These are phyloP conservation scores for Candida quercuum DNA, from an alignment of 805 yeast genomes.

Conservation along the genomic window DNA sequence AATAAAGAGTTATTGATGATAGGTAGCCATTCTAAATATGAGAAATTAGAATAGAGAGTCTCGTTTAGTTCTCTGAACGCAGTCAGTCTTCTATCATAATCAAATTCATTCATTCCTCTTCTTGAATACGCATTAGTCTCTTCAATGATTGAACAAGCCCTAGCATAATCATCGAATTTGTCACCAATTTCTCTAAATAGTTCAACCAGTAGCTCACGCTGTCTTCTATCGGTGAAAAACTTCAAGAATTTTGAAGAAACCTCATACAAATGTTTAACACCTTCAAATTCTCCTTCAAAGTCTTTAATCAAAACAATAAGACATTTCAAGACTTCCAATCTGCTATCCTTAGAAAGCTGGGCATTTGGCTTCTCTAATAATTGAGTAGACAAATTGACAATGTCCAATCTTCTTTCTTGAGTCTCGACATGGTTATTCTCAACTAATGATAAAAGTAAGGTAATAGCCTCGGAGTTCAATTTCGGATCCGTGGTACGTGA, in stretches of 20 bases:
- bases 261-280: conserved; percentile 43
- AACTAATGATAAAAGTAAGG: conserved; percentile 44
- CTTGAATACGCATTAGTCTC: conserved; percentile 68
- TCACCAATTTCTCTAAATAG: conserved; percentile 57
- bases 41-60: conserved; percentile 34
- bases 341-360: conserved; percentile 46
- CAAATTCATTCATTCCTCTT: conserved; percentile 64
- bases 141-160: conserved; percentile 46
- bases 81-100: conserved; percentile 67
- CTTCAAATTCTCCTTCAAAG: conserved; percentile 47
- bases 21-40: conserved; percentile 72
- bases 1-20: conserved; percentile 61
- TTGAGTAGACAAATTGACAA: conserved; percentile 52
- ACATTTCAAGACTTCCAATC: conserved; percentile 51
- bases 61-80: conserved; percentile 69
- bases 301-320: conserved; percentile 49
- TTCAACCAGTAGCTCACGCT: conserved; percentile 55
- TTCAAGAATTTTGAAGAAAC: conserved; percentile 55
- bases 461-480: conserved; percentile 47
- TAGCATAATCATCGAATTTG: conserved; percentile 36
- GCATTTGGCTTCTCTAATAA: conserved; percentile 55
- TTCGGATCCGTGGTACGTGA: conserved; percentile 33
- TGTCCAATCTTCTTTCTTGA: conserved; percentile 42
- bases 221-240: conserved; percentile 49
- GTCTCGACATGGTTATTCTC: conserved; percentile 55